Evolutionary conservation across 352 stramenopile genomes (phyloP).

Genomic region (Globisporangium acanthophoron): DNA sequence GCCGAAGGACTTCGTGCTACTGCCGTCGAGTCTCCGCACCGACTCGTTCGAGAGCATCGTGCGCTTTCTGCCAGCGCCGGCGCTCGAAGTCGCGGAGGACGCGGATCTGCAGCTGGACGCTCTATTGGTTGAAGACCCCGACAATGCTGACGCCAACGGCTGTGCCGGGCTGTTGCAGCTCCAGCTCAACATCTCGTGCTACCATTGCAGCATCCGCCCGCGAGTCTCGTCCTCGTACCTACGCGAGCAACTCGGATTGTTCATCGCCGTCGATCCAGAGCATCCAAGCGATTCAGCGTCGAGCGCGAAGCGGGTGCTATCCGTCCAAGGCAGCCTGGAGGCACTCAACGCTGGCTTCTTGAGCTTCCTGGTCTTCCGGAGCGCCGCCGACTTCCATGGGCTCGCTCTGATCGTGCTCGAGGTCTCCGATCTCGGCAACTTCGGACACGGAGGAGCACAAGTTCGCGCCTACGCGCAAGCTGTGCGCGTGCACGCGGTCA

Average conservation of each 20-base stretch:
- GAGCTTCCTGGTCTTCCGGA: constrained; percentile 28
- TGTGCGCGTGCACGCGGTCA: constrained; percentile 29
- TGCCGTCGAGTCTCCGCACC: not conserved
- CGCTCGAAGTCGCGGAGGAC: constrained; percentile 32
- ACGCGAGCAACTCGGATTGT: constrained; percentile 7
- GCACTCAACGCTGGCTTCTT: constrained; percentile 35
- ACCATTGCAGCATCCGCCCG: constrained; percentile 24
- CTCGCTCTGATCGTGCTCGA: constrained; percentile 31
- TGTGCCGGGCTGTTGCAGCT: constrained; percentile 10
- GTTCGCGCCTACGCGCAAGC: constrained; percentile 24
- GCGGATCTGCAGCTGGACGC: constrained; percentile 18
- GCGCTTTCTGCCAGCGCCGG: not conserved
- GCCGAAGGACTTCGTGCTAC: constrained; percentile 27
- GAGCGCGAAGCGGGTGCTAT: constrained; percentile 6
- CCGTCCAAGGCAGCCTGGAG: constrained; percentile 18
- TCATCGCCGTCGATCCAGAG: constrained; percentile 4
- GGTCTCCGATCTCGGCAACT: constrained; percentile 37
- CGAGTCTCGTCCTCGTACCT: not conserved
- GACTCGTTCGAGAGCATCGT: constrained; percentile 7
- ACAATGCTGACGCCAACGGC: constrained; percentile 6
- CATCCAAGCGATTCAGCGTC: constrained; percentile 1
- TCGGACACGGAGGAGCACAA: constrained; percentile 19
- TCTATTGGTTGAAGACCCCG: constrained; percentile 21
- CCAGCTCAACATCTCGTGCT: constrained; percentile 33
- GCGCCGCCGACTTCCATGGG: constrained; percentile 24